Conservation (phyloP, 75 land plant species). For the Larix kaempferi region DNA sequence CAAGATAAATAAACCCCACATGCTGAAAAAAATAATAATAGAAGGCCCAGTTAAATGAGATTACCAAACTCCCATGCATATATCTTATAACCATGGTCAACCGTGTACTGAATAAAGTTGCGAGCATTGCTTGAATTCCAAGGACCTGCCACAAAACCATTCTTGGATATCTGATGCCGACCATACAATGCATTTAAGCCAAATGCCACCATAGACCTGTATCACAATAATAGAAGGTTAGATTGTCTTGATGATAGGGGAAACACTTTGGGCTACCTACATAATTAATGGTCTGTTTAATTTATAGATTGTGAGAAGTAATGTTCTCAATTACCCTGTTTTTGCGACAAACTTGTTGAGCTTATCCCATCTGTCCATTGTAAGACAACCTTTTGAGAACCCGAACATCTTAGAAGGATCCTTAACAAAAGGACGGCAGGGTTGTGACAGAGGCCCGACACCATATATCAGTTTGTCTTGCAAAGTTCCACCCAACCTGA, state of each 20-base stretch:
- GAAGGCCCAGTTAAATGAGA: no score
- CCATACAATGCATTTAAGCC: slow-evolving; percentile 49
- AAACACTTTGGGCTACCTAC: no score
- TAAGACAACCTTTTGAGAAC: slow-evolving; percentile 80
- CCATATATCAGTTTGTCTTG: slow-evolving; percentile 87
- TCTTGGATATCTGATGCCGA: slow-evolving; percentile 15
- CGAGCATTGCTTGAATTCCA: slow-evolving; percentile 47
- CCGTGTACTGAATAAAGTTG: slow-evolving; percentile 36
- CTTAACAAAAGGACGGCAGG: slow-evolving; percentile 49
- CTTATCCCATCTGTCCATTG: slow-evolving; percentile 82
- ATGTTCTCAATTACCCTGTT: slow-evolving; percentile 44
- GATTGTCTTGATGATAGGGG: no score
- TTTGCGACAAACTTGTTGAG: slow-evolving; percentile 61
- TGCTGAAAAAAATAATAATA: background rate
- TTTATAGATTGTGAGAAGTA: no score
- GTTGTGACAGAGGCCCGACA: slow-evolving; percentile 27
- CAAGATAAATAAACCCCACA: background rate
- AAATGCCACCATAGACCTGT: slow-evolving; percentile 36
- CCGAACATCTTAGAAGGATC: slow-evolving; percentile 70
- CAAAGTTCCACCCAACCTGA: slow-evolving; percentile 74
- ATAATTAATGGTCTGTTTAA: no score
- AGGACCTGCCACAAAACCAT: slow-evolving; percentile 6
- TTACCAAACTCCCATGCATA: slow-evolving; percentile 96
- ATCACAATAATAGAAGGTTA: background rate
- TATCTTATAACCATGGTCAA: slow-evolving; percentile 41